phyloP scores from a whole-genome alignment of 176 grass and related monocot species.

The Neostapfia colusana region DNA sequence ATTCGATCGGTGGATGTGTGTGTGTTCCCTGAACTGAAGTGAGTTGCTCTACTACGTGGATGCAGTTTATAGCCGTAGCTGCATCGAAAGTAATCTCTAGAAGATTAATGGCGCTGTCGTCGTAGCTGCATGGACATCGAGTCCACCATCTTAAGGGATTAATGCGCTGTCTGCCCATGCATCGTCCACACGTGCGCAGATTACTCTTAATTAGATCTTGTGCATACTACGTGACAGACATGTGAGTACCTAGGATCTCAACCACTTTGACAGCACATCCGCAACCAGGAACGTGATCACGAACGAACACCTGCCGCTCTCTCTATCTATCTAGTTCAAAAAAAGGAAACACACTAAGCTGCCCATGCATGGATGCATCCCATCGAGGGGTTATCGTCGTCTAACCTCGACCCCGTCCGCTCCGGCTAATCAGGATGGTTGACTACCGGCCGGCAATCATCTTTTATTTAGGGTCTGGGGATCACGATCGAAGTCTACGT shows the following conservation, averaged over 20 bases:
- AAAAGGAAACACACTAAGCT: not conserved
- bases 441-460: not conserved
- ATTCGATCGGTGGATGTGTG: not conserved
- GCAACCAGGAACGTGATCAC: not conserved
- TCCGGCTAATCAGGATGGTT: not conserved
- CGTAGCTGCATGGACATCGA: too few species aligned
- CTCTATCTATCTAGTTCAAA: not conserved
- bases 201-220: not conserved
- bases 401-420: too few species aligned
- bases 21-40: not conserved
- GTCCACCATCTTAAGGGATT: constrained; percentile 24
- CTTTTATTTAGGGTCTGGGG: not conserved
- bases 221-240: not conserved
- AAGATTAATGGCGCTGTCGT: constrained; percentile 18
- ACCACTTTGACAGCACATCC: not conserved
- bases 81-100: constrained; percentile 22
- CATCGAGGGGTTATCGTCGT: not conserved
- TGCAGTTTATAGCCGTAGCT: constrained; percentile 2
- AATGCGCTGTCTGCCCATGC: constrained; percentile 19
- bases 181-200: not conserved
- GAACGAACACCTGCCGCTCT: not conserved
- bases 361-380: too few species aligned
- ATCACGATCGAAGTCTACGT: not conserved
- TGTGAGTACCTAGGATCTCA: not conserved
- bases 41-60: not conserved